Percentiles rank a stretch among this genome's conserved stretches.
Conservation (phyloP, 2,329 filamentous ascomycete genomes). For the Myotisia sp. region DNA sequence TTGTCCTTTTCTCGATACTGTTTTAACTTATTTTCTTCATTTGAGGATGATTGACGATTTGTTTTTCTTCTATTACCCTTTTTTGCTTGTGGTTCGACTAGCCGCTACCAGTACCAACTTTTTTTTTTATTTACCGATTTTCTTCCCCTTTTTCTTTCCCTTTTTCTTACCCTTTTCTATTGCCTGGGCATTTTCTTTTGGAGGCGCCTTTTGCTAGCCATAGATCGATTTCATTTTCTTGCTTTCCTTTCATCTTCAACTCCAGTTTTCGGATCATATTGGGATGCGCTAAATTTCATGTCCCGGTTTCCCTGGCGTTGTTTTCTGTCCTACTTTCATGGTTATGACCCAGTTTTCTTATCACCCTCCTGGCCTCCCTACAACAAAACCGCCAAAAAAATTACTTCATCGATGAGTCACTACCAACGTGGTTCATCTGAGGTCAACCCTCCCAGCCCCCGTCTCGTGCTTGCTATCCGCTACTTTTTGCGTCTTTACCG, state of each 20-base stretch:
- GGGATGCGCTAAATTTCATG: too few relatives aligned
- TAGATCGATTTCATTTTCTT: conserved; percentile 10
- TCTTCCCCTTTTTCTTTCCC: conserved; percentile 8
- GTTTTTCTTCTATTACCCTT: conserved; percentile 8
- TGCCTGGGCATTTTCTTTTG: conserved; percentile 15
- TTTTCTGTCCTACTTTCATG: background rate
- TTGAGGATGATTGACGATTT: conserved; percentile 9
- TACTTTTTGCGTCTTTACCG: too few relatives aligned
- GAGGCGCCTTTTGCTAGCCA: conserved; percentile 11
- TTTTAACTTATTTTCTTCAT: conserved; percentile 18
- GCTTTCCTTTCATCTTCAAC: conserved; percentile 3
- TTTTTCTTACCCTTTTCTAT: conserved; percentile 13
- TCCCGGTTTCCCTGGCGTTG: conserved; percentile 2
- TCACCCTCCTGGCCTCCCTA: background rate
- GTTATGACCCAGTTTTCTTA: background rate
- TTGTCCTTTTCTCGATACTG: background rate
- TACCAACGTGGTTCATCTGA: too few relatives aligned
- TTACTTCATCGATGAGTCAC: too few relatives aligned
- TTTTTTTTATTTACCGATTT: conserved; percentile 9
- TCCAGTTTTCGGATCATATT: conserved; percentile 1
- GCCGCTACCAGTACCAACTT: conserved; percentile 14
- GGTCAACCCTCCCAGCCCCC: too few relatives aligned
- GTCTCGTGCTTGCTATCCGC: too few relatives aligned
- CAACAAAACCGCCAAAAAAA: too few relatives aligned
- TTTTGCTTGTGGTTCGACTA: conserved; percentile 16